Evolutionary conservation across 257 asterid species (phyloP), one percentile per base, ranked within the genome.

Genomic region (Solanum pimpinellifolium): DNA sequence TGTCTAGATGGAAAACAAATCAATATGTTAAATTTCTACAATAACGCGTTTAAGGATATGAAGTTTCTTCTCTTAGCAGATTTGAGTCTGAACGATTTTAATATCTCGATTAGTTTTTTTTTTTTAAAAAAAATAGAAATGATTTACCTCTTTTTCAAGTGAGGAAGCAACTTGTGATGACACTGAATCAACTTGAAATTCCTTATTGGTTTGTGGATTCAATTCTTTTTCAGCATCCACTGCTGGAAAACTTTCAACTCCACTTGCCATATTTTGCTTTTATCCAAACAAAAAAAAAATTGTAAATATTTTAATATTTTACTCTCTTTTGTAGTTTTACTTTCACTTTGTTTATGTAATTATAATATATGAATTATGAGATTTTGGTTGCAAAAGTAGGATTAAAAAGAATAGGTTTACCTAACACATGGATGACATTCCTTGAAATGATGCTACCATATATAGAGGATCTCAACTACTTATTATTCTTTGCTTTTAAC

Each of bases 181-280:
- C 2, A 90, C 83, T 77, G 97, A 85, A 91, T 95, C 96, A 52
- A 93, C 94, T 83, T 91, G 88, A 33, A 93, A 89, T 20, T 90
- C 90, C 84, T 89, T 94, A 86, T 92, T 89, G 75, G 39, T 7
- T 83, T 91, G 94, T 21, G 95, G 92, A 60, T 95, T 90, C 93
- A 95, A 88, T 75, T 95, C 98, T 68, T 85, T 91, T 66, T 88
- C 91, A 7, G 88, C 90, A 89, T 96, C 95, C 9, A 90, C 95
- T 3, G 92, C 91, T 20, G 99, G 98, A 86, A 96, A 93, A 83
- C 89, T 35, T 33, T 70, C 91, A 60, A 23, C 94, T 7, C 90
- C 33, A 83, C 77, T 89, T 69, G 92, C 88, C 99, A 96, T 70
- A 70, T 94, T 89, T 3, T 95, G 88, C 74, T 29, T 69, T 69